Evolutionary conservation across 106 monocot species (phyloP), one percentile per base, ranked within the genome.

Genomic region (Alisma plantagoaquatica): DNA sequence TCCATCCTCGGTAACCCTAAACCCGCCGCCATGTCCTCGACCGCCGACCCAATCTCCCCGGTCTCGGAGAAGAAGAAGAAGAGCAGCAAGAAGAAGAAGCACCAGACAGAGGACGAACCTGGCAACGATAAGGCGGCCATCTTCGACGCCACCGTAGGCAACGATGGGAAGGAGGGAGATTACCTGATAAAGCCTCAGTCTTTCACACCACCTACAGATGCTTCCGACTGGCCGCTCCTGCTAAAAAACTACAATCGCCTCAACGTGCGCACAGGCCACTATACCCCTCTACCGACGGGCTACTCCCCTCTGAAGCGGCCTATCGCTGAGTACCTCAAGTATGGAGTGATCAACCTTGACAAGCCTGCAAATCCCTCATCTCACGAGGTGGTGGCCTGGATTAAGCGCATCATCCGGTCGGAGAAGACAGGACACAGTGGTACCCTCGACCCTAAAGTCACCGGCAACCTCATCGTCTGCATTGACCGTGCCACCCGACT

Each of bases 381-480:
- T 20, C 92, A 93, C 60, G 92, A 93, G 74, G 92, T 93, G 12
- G 92, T 93, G 46, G 92, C 92, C 14, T 93, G 87, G 87, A 87
- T 87, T 59, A 87, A 83, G 57, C 73, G 92, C 57, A 68, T 93
- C 59, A 66, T 93, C 45, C 82, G 92, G 12, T 33, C 72, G 8
- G 92, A 93, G 53, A 87, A 93, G 72, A 93, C 92, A 1, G 92
- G 92, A 38, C 92, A 93, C 72, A 66, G 65, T 27, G 87, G 92
- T 17, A 93, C 92, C 19, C 92, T 93, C 31, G 92, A 87, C 27
- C 92, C 92, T 52, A 93, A n/a, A n/a, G 92, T 93, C 42, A 93
- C 92, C n/a, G 87, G 92, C 6, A 93, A 93, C 59, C 72, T 93
- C 25, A 87, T 93, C 29, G 92, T 93, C 59, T 93, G 92, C 68